A percentile compares a stretch with the other conserved stretches of the same genome.
phyloP scores from a whole-genome alignment of 768 basidiomycete species.

The Xerocomus potaroensis region DNA sequence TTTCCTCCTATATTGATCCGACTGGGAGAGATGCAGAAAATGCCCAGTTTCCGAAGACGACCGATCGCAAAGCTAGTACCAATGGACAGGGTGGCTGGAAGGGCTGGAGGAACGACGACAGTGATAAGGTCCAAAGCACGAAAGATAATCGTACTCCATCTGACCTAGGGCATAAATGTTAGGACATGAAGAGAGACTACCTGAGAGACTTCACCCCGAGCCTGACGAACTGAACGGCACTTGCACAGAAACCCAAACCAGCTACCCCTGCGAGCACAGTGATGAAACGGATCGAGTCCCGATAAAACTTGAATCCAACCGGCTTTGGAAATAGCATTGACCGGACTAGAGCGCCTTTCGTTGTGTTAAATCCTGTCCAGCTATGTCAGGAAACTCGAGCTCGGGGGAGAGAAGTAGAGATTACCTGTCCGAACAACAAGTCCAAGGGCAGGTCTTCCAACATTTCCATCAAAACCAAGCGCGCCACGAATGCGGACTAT shows the following conservation, averaged over 20 bases:
- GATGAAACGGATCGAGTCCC: conserved; percentile 88
- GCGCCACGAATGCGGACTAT: conserved; percentile 80
- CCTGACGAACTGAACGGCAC: conserved; percentile 86
- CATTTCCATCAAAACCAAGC: conserved; percentile 47
- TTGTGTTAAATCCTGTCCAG: conserved; percentile 84
- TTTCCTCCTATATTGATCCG: conserved; percentile 95
- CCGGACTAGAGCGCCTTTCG: conserved; percentile 91
- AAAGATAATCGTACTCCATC: conserved; percentile 85
- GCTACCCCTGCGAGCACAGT: conserved; percentile 90
- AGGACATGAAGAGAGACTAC: not conserved
- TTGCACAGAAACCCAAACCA: conserved; percentile 83
- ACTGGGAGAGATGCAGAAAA: conserved; percentile 96
- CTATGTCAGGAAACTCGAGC: conserved; percentile 4
- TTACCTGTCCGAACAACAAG: conserved; percentile 84
- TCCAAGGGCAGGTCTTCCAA: conserved; percentile 64
- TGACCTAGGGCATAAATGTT: conserved; percentile 48
- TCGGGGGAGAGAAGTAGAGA: conserved; percentile 6
- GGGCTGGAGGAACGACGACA: conserved; percentile 94
- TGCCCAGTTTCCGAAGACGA: conserved; percentile 79
- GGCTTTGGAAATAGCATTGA: conserved; percentile 99
- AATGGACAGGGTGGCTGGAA: conserved; percentile 95
- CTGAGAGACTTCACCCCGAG: conserved; percentile 59
- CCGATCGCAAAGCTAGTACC: conserved; percentile 94
- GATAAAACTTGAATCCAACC: conserved; percentile 98
- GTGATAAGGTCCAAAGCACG: conserved; percentile 95